These are phyloP conservation scores for Coprinopsis cinerea DNA, from an alignment of 768 basidiomycete genomes.

Conservation along the genomic window DNA sequence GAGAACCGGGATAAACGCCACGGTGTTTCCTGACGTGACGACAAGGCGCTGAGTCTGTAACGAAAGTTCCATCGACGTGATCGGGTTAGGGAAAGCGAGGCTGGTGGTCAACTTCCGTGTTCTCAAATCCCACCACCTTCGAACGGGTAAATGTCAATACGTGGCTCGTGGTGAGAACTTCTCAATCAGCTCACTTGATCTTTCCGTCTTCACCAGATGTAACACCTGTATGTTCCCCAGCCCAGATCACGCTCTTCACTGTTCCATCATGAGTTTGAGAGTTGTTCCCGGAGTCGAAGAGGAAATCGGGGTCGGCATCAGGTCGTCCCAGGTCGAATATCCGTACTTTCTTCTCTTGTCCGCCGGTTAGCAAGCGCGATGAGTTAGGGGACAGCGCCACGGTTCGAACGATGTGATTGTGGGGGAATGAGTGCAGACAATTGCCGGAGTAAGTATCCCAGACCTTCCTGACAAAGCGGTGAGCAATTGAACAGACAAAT, in stretches of 20 bases:
- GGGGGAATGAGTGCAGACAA: slow-evolving; percentile 91
- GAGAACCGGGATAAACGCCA: slow-evolving; percentile 82
- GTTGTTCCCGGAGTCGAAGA: slow-evolving; percentile 54
- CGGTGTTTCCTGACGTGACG: slow-evolving; percentile 87
- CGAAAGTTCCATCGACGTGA: slow-evolving; percentile 94
- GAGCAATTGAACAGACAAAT: slow-evolving; percentile 2
- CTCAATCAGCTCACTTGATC: slow-evolving; percentile 60
- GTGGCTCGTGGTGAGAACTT: neutral
- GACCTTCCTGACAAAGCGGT: slow-evolving; percentile 59
- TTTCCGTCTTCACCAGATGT: slow-evolving; percentile 89
- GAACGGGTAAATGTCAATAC: neutral
- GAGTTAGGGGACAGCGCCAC: slow-evolving; percentile 77
- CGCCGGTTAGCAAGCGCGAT: slow-evolving; percentile 78
- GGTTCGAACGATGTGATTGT: slow-evolving; percentile 96
- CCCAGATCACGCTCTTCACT: slow-evolving; percentile 91
- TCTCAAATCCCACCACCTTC: slow-evolving; percentile 95
- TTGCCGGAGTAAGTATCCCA: slow-evolving; percentile 93
- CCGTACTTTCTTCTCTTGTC: slow-evolving; percentile 96
- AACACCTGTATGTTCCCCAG: slow-evolving; percentile 81
- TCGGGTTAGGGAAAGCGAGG: slow-evolving; percentile 68
- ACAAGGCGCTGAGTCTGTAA: slow-evolving; percentile 75
- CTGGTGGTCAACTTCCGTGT: slow-evolving; percentile 66
- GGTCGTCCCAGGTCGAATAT: slow-evolving; percentile 87
- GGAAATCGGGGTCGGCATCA: slow-evolving; percentile 81
- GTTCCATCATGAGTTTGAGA: slow-evolving; percentile 77